Base-by-base conservation (phyloP, 2,329 filamentous ascomycete species). In the Cladophialophora bantiana region DNA sequence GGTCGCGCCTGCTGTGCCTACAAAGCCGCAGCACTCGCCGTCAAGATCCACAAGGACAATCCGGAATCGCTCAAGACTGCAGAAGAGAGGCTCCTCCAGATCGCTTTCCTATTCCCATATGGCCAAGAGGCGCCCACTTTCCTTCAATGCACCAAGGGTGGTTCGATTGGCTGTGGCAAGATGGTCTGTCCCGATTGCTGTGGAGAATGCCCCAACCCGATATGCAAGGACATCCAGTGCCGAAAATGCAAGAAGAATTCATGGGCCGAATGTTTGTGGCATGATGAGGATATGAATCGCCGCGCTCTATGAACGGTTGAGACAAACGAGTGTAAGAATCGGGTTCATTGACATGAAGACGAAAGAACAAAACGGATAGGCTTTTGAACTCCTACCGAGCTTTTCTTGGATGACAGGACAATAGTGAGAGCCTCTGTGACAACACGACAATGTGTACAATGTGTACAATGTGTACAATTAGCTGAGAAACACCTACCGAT, bases 151-250 rank as follows among this genome's bases (percentile, higher is more conserved):
- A 76, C 74, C 3, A 59, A 65, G 13, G 64, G 64, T 48, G 65
- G 64, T 31, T 61, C 67, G 55, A 73, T 72, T 42, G 75, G 72
- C 10, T 78, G 74, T 67, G 77, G 72, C 54, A 70, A 72, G 55
- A 71, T 73, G 65, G 74, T 78, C 12, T 79, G 77, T 64, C 74
- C 76, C 1, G 67, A 73, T 34, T 79, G 77, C 67, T 78, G 75
- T 68, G 76, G 77, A 9, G 67, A 72, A 15, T 80, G 78, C 65
- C 75, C 77, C 4, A 71, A 72, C 35, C 68, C 72, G 32, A 67
- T 74, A 32, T 80, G 78, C 64, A 67, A 67, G 20, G 76, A 78
- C 66, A 71, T 77, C 26, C 74, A 76, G 58, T 79, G 77, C 68
- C 75, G 72, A 71, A 73, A 74, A 15, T 79, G 77, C 72, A 78